Percentiles rank a stretch among this genome's conserved stretches.
Conservation (phyloP, 331 rosid genomes). For the Arachis monticola region DNA sequence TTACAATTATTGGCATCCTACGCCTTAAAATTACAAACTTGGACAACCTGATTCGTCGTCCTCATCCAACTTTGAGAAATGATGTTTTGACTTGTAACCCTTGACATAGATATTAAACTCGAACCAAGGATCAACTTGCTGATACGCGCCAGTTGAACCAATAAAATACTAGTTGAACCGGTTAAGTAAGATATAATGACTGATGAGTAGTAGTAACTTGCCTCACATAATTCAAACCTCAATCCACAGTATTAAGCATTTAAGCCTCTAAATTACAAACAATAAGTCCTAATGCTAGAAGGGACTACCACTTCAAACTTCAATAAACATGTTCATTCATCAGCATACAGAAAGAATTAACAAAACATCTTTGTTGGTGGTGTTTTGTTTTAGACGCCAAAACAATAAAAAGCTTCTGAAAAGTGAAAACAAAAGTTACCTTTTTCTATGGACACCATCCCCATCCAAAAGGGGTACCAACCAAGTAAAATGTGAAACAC, state of each 20-base stretch:
- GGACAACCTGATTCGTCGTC: no score
- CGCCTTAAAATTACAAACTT: no score
- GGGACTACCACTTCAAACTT: neutral
- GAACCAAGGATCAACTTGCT: no score
- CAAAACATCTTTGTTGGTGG: neutral
- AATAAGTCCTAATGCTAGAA: neutral
- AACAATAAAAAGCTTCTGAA: constrained; percentile 9
- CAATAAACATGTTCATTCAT: neutral
- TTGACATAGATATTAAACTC: no score
- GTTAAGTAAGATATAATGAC: no score
- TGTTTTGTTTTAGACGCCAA: neutral
- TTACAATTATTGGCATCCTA: no score
- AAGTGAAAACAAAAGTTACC: constrained; percentile 4
- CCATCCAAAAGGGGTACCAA: neutral
- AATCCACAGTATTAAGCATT: neutral
- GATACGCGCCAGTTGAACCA: neutral
- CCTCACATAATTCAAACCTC: constrained; percentile 8
- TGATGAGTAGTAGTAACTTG: neutral
- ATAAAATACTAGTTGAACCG: no score
- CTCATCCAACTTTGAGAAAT: no score
- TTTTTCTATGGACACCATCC: constrained; percentile 16
- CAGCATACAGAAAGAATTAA: neutral
- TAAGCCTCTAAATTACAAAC: neutral
- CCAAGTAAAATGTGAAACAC: neutral
- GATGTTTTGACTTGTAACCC: no score